Evolutionary conservation across 1,139 yeast species (phyloP), one percentile per base, ranked within the genome.

Genomic region (Candida sp.): DNA sequence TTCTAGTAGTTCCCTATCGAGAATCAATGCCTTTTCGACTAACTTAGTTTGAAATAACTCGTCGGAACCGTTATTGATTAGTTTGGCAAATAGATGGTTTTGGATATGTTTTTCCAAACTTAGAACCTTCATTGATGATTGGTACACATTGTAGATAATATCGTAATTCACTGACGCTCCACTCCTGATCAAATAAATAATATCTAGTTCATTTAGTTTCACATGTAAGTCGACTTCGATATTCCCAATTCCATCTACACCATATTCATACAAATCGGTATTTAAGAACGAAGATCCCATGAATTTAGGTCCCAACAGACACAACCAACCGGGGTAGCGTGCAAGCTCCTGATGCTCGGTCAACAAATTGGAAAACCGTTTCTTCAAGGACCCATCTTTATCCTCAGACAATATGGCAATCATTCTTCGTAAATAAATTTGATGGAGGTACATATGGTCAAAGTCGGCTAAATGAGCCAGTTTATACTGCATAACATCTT

Each of bases 261-360:
- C 23, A 3, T 11, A 32, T 32, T 32, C 19, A 12, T 32, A 32
- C 12, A 15, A 36, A 36, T 36, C 27, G 22, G 38, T 22, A 3
- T 36, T n/a, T 15, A 37, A 11, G 29, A 37, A 37, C 9, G 39
- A 21, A 7, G 34, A 37, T 22, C 22, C 34, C 9, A 22, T 19
- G 21, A 37, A 37, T 22, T 37, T 27, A 11, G 39, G 39, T 29
- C 39, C 39, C n/a, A 29, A 5, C 39, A 37, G 39, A 27, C 25
- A 8, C 23, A 37, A 29, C 39, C 39, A 37, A 7, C 39, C 39
- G 6, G 39, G 39, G 12, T 12, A 12, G 7, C 21, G n/a, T 7
- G 39, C 27, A 15, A 37, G n/a, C 5, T 27, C 39, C 9, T 22
- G 34, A 29, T 15, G 27, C 12, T 37, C 25, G n/a, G 7, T 29